These are phyloP conservation scores for Pholiota molesta DNA, from an alignment of 768 basidiomycete genomes.

Conservation along the genomic window DNA sequence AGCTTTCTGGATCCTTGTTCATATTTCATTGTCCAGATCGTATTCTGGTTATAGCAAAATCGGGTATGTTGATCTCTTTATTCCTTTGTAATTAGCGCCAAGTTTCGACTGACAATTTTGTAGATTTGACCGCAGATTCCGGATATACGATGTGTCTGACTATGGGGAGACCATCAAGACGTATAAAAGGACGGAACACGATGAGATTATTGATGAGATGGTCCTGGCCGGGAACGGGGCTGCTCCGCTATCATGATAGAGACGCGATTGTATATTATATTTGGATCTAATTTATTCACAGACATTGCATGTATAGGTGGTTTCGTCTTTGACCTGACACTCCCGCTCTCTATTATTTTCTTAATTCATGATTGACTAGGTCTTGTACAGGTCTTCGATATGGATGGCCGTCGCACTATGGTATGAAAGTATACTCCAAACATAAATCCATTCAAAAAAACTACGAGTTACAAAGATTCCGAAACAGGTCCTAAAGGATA, in stretches of 20 bases:
- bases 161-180: slow-evolving; percentile 93
- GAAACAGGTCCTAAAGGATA: too few relatives aligned
- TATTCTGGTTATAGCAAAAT: slow-evolving; percentile 82
- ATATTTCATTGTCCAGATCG: slow-evolving; percentile 45
- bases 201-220: slow-evolving; percentile 67
- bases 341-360: too few relatives aligned
- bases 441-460: too few relatives aligned
- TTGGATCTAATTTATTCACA: slow-evolving; percentile 12
- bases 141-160: slow-evolving; percentile 84
- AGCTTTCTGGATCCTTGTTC: not conserved
- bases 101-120: slow-evolving; percentile 13
- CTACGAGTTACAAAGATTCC: too few relatives aligned
- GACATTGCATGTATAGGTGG: not conserved
- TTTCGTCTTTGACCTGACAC: too few relatives aligned
- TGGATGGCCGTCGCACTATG: too few relatives aligned
- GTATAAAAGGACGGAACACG: slow-evolving; percentile 78
- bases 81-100: not conserved
- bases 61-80: slow-evolving; percentile 49
- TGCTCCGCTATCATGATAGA: slow-evolving; percentile 25
- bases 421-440: too few relatives aligned
- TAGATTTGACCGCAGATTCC: slow-evolving; percentile 89
- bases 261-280: slow-evolving; percentile 1
- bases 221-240: slow-evolving; percentile 60
- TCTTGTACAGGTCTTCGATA: too few relatives aligned
- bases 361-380: too few relatives aligned